Evolutionary conservation across 108 stramenopile species (phyloP).

Genomic region (Pseudonitzschia multiseries): DNA sequence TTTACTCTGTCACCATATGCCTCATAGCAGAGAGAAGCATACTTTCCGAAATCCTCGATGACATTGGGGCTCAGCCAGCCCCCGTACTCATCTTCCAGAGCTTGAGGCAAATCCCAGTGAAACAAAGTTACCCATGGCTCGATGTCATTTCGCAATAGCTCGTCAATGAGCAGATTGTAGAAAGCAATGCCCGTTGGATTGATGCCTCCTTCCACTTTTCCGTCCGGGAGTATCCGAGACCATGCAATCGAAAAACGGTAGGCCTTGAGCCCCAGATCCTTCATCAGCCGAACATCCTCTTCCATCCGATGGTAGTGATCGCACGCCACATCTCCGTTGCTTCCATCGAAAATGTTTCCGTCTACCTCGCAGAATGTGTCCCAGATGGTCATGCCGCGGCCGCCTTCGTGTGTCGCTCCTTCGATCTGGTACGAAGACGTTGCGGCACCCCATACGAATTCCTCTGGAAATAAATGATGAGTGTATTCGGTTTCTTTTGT

Average conservation of each 20-base stretch:
- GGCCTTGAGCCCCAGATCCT: conserved; percentile 76
- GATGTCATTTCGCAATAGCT: conserved; percentile 73
- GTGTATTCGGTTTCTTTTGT: not conserved
- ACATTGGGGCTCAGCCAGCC: conserved; percentile 72
- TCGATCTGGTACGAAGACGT: conserved; percentile 92
- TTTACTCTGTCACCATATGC: conserved; percentile 90
- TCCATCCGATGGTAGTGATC: conserved; percentile 89
- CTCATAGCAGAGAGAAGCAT: conserved; percentile 88
- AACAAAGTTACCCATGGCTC: conserved; percentile 89
- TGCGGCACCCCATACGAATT: conserved; percentile 88
- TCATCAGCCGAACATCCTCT: conserved; percentile 83
- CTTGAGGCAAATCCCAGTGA: conserved; percentile 96
- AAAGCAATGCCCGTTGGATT: conserved; percentile 82
- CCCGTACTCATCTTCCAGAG: conserved; percentile 73
- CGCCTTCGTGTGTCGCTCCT: conserved; percentile 77
- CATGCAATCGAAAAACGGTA: conserved; percentile 94
- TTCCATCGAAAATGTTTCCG: conserved; percentile 59
- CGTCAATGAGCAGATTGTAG: conserved; percentile 87
- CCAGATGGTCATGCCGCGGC: conserved; percentile 89
- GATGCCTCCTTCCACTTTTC: conserved; percentile 38
- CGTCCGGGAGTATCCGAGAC: conserved; percentile 86
- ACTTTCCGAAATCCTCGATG: conserved; percentile 74
- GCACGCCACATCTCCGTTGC: conserved; percentile 80
- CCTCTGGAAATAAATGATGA: conserved; percentile 19
- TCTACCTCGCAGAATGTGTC: conserved; percentile 69